Conservation (phyloP, 805 yeast species). For the Tetrapisispora fleetii region DNA sequence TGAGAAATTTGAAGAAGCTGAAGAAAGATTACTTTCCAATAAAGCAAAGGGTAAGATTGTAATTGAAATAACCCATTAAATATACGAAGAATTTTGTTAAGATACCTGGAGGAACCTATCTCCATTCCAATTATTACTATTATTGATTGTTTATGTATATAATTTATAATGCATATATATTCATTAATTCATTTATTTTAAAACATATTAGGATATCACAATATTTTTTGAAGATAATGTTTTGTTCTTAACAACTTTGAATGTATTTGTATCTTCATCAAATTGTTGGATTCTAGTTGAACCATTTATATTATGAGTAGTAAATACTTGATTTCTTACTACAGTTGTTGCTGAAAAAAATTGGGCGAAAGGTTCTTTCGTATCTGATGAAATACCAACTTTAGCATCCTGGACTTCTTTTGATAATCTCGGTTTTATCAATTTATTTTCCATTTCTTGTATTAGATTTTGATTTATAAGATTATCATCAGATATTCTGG, state of each 20-base stretch:
- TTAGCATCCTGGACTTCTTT: slow-evolving; percentile 47
- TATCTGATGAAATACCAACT: slow-evolving; percentile 39
- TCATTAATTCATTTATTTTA: neutral
- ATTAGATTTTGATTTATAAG: slow-evolving; percentile 50
- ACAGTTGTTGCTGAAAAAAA: slow-evolving; percentile 26
- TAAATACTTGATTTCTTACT: slow-evolving; percentile 34
- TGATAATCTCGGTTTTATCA: slow-evolving; percentile 47
- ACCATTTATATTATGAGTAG: slow-evolving; percentile 38
- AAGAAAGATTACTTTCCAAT: slow-evolving; percentile 37
- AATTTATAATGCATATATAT: neutral
- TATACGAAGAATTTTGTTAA: too few species aligned
- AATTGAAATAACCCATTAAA: slow-evolving; percentile 7
- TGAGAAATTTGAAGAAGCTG: slow-evolving; percentile 42
- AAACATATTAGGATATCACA: neutral
- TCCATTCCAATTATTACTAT: slow-evolving; percentile 1
- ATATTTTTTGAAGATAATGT: neutral
- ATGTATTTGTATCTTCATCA: slow-evolving; percentile 23
- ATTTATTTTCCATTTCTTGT: slow-evolving; percentile 53
- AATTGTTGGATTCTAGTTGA: slow-evolving; percentile 26
- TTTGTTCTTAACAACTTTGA: slow-evolving; percentile 12
- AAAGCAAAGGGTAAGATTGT: slow-evolving; percentile 58
- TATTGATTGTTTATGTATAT: neutral
- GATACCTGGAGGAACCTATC: too few species aligned
- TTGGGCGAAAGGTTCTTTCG: slow-evolving; percentile 10
- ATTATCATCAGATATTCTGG: slow-evolving; percentile 47